Conservation (phyloP, 2,329 filamentous ascomycete species). For the Metarhizium album region DNA sequence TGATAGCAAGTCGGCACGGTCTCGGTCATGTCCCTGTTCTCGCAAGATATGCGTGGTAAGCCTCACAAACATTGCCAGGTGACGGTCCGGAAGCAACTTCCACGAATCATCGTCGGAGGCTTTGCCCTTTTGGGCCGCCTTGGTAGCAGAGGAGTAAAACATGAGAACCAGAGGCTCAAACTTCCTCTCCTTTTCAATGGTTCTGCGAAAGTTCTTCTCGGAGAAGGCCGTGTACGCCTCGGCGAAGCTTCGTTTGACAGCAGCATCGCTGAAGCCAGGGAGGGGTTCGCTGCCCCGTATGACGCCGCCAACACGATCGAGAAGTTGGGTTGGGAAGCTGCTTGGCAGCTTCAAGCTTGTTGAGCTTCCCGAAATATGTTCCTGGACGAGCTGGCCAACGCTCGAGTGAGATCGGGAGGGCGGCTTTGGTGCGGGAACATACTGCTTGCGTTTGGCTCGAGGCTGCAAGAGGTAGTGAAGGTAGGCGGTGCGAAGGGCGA, state of each 20-base stretch:
- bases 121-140: conserved; percentile 65
- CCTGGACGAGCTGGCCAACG: conserved; percentile 78
- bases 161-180: conserved; percentile 90
- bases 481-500: conserved; percentile 81
- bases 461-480: conserved; percentile 90
- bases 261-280: conserved; percentile 81
- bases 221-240: conserved; percentile 91
- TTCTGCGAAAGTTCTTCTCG: conserved; percentile 75
- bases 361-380: conserved; percentile 52
- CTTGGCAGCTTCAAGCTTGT: conserved; percentile 46
- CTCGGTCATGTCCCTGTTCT: conserved; percentile 74
- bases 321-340: conserved; percentile 39
- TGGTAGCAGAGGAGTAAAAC: conserved; percentile 90
- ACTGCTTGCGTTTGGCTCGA: conserved; percentile 79
- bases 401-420: conserved; percentile 55
- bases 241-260: conserved; percentile 87
- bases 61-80: conserved; percentile 88
- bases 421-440: conserved; percentile 56
- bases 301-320: conserved; percentile 70
- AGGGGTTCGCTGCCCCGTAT: conserved; percentile 72
- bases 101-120: conserved; percentile 74
- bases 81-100: conserved; percentile 86
- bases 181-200: conserved; percentile 86
- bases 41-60: conserved; percentile 71
- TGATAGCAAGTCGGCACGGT: conserved; percentile 72